Percentiles rank a stretch among this genome's conserved stretches.
Evolutionary conservation across 345 rosid species (phyloP).

Genomic region (Hypericum perforatum): DNA sequence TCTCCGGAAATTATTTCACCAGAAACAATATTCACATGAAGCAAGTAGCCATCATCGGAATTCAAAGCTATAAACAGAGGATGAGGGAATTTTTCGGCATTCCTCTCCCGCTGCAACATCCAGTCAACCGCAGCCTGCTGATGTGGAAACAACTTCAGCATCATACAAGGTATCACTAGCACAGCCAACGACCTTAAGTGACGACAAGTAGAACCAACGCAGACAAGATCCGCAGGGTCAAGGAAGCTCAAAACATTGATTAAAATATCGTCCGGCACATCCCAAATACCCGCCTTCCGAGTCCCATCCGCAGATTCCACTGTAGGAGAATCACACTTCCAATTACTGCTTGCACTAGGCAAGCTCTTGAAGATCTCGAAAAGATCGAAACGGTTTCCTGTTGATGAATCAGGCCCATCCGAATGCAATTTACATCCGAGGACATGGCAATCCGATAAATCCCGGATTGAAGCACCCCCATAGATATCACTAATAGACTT

Average conservation of each 20-base stretch:
- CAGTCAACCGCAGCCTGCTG: constrained; percentile 89
- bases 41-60: constrained; percentile 63
- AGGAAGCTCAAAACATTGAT: constrained; percentile 41
- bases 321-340: constrained; percentile 31
- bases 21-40: constrained; percentile 53
- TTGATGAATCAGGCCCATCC: constrained; percentile 35
- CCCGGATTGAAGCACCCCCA: constrained; percentile 41
- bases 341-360: constrained; percentile 41
- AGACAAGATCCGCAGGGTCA: constrained; percentile 53
- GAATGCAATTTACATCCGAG: constrained; percentile 56
- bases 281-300: constrained; percentile 56
- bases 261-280: constrained; percentile 57
- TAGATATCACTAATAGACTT: constrained; percentile 19
- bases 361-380: constrained; percentile 71
- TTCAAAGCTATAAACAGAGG: constrained; percentile 53
- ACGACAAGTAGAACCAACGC: constrained; percentile 61
- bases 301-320: constrained; percentile 30
- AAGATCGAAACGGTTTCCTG: constrained; percentile 55
- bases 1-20: constrained; percentile 54
- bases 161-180: constrained; percentile 71
- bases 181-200: constrained; percentile 60
- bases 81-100: constrained; percentile 47
- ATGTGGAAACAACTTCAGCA: constrained; percentile 83
- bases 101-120: constrained; percentile 87
- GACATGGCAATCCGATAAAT: constrained; percentile 71